Conservation (phyloP, 2,329 filamentous ascomycete genomes). For the Colletotrichum gigasporum region DNA sequence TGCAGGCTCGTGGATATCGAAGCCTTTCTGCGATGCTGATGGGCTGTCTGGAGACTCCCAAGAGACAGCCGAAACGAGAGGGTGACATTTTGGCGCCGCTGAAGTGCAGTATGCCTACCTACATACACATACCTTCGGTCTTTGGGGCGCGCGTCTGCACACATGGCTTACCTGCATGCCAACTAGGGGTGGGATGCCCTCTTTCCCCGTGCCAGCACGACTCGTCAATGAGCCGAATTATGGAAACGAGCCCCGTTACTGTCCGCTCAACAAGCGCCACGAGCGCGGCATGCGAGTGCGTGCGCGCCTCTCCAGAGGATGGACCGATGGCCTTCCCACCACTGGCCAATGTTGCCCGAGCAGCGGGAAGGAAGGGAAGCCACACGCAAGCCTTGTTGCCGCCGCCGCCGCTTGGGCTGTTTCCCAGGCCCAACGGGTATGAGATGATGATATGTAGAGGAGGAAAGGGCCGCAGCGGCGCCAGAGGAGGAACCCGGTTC, state of each 20-base stretch:
- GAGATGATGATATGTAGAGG: neutral
- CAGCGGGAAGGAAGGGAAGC: no score
- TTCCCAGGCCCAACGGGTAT: neutral
- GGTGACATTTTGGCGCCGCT: constrained; percentile 1
- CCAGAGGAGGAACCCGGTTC: neutral
- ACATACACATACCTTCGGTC: neutral
- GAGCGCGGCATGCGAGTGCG: neutral
- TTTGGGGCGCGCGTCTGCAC: neutral
- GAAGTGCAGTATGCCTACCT: neutral
- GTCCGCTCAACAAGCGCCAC: neutral
- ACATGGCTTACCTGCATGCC: constrained; percentile 9
- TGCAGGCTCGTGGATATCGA: neutral
- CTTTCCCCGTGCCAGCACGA: neutral
- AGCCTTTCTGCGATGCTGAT: neutral
- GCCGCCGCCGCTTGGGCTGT: neutral
- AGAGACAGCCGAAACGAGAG: neutral
- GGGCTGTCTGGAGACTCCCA: neutral
- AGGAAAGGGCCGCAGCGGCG: neutral
- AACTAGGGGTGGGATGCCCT: neutral
- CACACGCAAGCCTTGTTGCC: neutral
- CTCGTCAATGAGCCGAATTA: no score
- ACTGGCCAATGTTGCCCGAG: no score
- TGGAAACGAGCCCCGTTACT: no score
- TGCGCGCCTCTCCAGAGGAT: neutral
- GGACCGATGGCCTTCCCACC: neutral